phyloP scores from a whole-genome alignment of 805 yeast genomes.

The Nakazawaea holstii region DNA sequence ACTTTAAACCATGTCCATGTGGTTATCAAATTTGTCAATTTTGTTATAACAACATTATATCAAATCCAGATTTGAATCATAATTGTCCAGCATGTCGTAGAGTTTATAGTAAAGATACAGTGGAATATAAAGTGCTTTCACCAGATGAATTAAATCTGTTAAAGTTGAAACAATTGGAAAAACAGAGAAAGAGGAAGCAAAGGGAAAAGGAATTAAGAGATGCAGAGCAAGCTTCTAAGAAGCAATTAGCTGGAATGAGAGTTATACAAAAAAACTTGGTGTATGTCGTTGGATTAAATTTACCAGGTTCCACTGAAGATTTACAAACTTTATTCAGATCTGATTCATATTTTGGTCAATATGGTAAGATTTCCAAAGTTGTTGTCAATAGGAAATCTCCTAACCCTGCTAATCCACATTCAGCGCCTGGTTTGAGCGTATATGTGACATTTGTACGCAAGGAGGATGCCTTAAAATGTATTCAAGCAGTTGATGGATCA shows the following conservation, averaged over 20 bases:
- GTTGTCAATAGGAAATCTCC: conserved; percentile 82
- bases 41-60: conserved; percentile 94
- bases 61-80: conserved; percentile 92
- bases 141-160: conserved; percentile 85
- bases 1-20: conserved; percentile 99
- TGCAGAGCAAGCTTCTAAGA: conserved; percentile 76
- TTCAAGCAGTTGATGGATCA: conserved; percentile 88
- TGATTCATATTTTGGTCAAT: conserved; percentile 96
- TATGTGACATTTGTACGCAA: conserved; percentile 90
- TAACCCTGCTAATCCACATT: conserved; percentile 34
- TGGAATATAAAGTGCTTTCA: conserved; percentile 77
- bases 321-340: conserved; percentile 77
- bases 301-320: conserved; percentile 81
- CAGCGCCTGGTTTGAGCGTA: conserved; percentile 82
- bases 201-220: conserved; percentile 90
- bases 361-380: conserved; percentile 90
- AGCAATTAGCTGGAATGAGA: conserved; percentile 92
- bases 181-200: conserved; percentile 78
- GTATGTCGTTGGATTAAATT: conserved; percentile 91
- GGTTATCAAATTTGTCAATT: conserved; percentile 98
- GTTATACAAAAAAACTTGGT: conserved; percentile 98
- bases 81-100: conserved; percentile 98
- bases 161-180: conserved; percentile 73
- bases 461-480: conserved; percentile 94
- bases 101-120: conserved; percentile 86